phyloP scores from a whole-genome alignment of 345 rosid genomes.

The Salix brachista region DNA sequence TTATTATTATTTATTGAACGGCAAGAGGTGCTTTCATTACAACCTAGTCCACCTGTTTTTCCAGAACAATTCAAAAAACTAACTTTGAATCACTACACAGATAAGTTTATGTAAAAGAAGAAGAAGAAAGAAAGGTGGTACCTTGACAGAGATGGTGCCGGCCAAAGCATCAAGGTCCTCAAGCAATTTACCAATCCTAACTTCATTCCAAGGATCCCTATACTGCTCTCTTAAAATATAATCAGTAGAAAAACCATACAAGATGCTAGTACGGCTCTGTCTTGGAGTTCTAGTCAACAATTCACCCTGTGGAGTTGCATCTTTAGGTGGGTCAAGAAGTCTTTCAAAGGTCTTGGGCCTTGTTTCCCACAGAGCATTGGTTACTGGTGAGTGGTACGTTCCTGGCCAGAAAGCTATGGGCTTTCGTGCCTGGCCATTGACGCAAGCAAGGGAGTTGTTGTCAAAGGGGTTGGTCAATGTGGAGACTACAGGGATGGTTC shows the following conservation, averaged over 20 bases:
- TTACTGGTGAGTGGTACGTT: constrained; percentile 81
- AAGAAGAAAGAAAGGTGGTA: constrained; percentile 1
- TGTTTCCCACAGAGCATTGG: constrained; percentile 77
- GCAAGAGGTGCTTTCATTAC: not conserved
- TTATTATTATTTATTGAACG: too few relatives aligned
- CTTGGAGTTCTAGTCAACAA: constrained; percentile 54
- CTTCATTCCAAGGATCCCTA: constrained; percentile 90
- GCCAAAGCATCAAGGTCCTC: constrained; percentile 94
- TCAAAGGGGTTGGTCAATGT: constrained; percentile 56
- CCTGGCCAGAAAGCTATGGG: constrained; percentile 86
- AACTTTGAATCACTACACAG: constrained; percentile 9
- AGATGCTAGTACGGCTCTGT: constrained; percentile 63
- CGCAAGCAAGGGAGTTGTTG: constrained; percentile 9
- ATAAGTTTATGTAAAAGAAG: not conserved
- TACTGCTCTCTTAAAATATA: constrained; percentile 71
- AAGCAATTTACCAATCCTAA: constrained; percentile 75
- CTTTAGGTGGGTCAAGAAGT: constrained; percentile 69
- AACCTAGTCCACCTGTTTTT: not conserved
- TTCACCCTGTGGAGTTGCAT: constrained; percentile 81
- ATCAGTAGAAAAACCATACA: constrained; percentile 65
- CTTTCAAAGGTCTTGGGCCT: constrained; percentile 68
- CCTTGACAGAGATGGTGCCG: constrained; percentile 89
- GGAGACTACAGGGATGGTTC: constrained; percentile 56
- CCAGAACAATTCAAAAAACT: not conserved
- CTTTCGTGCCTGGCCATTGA: constrained; percentile 36